Evolutionary conservation across 192 early-diverging fungal species (phyloP).

Genomic region (Coemansia reversa): DNA sequence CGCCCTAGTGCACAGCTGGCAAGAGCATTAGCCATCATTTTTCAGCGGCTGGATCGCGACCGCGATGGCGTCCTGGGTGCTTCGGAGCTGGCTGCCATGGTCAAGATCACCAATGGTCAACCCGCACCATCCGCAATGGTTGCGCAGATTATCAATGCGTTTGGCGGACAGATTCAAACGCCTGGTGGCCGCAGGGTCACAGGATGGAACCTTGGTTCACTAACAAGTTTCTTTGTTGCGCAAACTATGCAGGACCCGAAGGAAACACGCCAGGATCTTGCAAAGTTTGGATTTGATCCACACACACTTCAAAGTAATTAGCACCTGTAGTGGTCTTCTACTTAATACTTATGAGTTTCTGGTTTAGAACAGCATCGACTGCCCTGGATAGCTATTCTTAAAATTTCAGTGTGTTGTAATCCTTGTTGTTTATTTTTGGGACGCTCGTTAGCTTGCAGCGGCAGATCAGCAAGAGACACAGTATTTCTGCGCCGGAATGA

Average conservation of each 20-base stretch:
- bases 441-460: too few species aligned
- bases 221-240: slow-evolving; percentile 41
- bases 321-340: background rate
- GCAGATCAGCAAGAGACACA: too few species aligned
- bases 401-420: too few species aligned
- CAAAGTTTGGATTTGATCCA: slow-evolving; percentile 48
- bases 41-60: slow-evolving; percentile 46
- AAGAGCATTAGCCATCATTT: slow-evolving; percentile 35
- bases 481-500: too few species aligned
- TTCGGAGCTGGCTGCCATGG: slow-evolving; percentile 34
- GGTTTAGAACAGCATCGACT: too few species aligned
- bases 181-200: slow-evolving; percentile 23
- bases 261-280: slow-evolving; percentile 50
- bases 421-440: too few species aligned
- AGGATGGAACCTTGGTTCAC: slow-evolving; percentile 34
- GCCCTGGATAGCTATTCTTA: too few species aligned
- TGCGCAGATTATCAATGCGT: slow-evolving; percentile 35
- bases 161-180: slow-evolving; percentile 37
- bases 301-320: slow-evolving; percentile 25
- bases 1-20: slow-evolving; percentile 42
- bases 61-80: slow-evolving; percentile 47
- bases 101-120: slow-evolving; percentile 42
- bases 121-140: slow-evolving; percentile 23
- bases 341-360: background rate
- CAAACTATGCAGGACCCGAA: slow-evolving; percentile 50